Conservation (phyloP, 495 filamentous ascomycete species). For the Patellaria atrata region DNA sequence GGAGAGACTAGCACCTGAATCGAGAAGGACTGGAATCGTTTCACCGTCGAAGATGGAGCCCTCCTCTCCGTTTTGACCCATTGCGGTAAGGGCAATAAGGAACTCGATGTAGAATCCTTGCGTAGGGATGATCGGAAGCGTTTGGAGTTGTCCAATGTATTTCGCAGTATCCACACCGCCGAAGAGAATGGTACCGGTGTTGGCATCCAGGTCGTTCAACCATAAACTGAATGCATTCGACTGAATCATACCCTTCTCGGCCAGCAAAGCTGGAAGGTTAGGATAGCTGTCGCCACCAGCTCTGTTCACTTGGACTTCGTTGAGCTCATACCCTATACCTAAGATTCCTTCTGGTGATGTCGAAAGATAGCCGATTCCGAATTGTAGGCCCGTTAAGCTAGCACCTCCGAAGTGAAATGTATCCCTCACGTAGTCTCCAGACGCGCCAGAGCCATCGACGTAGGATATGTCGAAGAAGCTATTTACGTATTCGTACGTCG, state of each 20-base stretch:
- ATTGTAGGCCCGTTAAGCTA: slow-evolving; percentile 54
- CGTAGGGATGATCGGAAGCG: slow-evolving; percentile 48
- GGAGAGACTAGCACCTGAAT: slow-evolving; percentile 81
- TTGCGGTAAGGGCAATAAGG: slow-evolving; percentile 60
- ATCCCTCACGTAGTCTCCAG: slow-evolving; percentile 75
- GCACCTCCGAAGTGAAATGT: slow-evolving; percentile 51
- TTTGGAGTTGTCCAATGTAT: slow-evolving; percentile 55
- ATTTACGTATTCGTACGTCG: slow-evolving; percentile 63
- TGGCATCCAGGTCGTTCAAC: slow-evolving; percentile 61
- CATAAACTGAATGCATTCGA: slow-evolving; percentile 79
- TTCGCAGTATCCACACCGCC: slow-evolving; percentile 79
- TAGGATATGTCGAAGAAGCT: slow-evolving; percentile 84
- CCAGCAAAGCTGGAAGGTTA: slow-evolving; percentile 67
- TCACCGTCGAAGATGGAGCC: slow-evolving; percentile 38
- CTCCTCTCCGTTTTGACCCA: slow-evolving; percentile 38
- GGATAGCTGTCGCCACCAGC: slow-evolving; percentile 47
- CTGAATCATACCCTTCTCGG: slow-evolving; percentile 51
- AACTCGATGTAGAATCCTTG: slow-evolving; percentile 49
- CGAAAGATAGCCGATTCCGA: slow-evolving; percentile 72
- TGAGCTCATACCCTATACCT: slow-evolving; percentile 74
- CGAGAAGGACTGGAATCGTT: slow-evolving; percentile 60
- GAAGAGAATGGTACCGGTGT: slow-evolving; percentile 73
- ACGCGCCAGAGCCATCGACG: slow-evolving; percentile 67
- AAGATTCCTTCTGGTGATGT: slow-evolving; percentile 65
- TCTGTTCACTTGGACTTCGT: slow-evolving; percentile 64